A percentile compares a stretch with the other conserved stretches of the same genome.
phyloP scores from a whole-genome alignment of 2,329 filamentous ascomycete genomes.

The Colletotrichum falcatum region DNA sequence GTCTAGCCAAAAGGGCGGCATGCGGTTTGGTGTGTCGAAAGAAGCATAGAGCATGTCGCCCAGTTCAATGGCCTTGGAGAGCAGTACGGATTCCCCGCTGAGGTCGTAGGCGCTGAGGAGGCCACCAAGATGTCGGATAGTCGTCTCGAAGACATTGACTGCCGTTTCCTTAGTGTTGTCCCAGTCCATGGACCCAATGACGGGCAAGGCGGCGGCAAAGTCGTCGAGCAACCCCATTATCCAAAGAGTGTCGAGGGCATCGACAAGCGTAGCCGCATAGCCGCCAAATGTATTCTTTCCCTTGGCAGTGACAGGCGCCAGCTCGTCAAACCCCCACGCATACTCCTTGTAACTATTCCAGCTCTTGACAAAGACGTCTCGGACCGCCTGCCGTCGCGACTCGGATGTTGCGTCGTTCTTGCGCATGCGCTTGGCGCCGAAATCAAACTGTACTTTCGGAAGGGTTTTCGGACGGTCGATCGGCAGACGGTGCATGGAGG shows the following conservation, averaged over 20 bases:
- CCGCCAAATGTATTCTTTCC: constrained; percentile 58
- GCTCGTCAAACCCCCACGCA: constrained; percentile 61
- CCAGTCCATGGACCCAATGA: constrained; percentile 63
- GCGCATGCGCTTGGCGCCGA: constrained; percentile 25
- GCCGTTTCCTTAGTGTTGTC: constrained; percentile 56
- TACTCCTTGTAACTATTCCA: constrained; percentile 59
- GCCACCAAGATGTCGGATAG: constrained; percentile 77
- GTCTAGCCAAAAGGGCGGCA: constrained; percentile 59
- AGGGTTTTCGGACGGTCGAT: constrained; percentile 20
- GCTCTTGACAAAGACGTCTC: constrained; percentile 50
- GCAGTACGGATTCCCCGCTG: constrained; percentile 65
- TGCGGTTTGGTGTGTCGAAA: constrained; percentile 75
- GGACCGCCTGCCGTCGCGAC: constrained; percentile 46
- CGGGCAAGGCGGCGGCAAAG: constrained; percentile 59
- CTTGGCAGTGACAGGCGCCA: constrained; percentile 56
- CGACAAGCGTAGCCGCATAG: constrained; percentile 60
- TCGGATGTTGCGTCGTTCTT: constrained; percentile 34
- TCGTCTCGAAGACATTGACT: constrained; percentile 75
- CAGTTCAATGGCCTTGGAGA: constrained; percentile 72
- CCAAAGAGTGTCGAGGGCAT: constrained; percentile 64
- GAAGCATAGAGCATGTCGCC: constrained; percentile 73
- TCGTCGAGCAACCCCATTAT: constrained; percentile 65
- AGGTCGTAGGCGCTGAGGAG: constrained; percentile 77
- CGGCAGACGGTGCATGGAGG: constrained; percentile 34
- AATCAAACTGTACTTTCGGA: constrained; percentile 36